Conservation (phyloP, 169 alveolate species). For the Plasmodium berghei region DNA sequence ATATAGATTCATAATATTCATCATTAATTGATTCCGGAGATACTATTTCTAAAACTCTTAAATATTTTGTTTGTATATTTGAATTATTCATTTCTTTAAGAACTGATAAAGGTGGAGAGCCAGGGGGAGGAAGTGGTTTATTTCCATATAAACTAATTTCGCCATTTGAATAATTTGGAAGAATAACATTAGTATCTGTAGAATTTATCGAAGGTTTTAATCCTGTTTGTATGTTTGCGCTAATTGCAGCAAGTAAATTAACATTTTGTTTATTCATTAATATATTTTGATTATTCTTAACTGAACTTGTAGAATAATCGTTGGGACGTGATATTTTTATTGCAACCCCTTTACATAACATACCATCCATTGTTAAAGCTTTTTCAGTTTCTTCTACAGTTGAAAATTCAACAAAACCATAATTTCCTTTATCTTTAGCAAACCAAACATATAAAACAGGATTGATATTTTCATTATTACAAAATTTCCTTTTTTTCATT, state of each 20-base stretch:
- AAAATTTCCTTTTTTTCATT: conserved; percentile 89
- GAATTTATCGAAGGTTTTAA: neutral
- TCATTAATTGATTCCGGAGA: conserved; percentile 17
- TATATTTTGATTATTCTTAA: conserved; percentile 49
- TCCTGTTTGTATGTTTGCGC: neutral
- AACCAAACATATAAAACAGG: conserved; percentile 94
- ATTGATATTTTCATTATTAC: conserved; percentile 90
- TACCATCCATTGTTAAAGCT: conserved; percentile 93
- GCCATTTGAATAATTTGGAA: neutral
- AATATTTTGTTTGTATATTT: conserved; percentile 73
- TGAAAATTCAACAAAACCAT: conserved; percentile 93
- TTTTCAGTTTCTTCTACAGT: conserved; percentile 94
- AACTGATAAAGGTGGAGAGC: conserved; percentile 57
- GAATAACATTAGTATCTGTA: conserved; percentile 17
- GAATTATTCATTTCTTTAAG: conserved; percentile 1
- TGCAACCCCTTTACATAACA: conserved; percentile 91
- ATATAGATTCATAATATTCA: conserved; percentile 78
- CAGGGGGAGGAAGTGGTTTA: conserved; percentile 69
- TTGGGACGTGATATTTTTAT: conserved; percentile 93
- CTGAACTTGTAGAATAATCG: conserved; percentile 87
- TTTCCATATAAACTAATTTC: neutral
- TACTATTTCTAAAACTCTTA: conserved; percentile 54
- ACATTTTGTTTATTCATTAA: conserved; percentile 2
- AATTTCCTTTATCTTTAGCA: conserved; percentile 94
- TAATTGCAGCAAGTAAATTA: neutral